Percentiles rank a stretch among this genome's conserved stretches.
phyloP scores from a whole-genome alignment of 2,329 filamentous ascomycete genomes.

The Aspergillus sp. region DNA sequence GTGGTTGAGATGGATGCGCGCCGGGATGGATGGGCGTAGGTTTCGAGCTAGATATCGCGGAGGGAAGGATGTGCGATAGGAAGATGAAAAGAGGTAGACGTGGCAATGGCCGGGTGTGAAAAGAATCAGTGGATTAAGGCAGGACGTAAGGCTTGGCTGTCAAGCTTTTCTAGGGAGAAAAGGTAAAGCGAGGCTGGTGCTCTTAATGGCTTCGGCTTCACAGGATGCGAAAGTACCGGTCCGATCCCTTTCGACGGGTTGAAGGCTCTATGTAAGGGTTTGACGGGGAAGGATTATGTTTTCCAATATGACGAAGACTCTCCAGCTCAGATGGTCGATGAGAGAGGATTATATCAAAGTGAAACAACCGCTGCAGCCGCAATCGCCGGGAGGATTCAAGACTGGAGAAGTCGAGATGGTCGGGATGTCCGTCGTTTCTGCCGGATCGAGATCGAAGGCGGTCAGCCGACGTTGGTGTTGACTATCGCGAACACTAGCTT shows the following conservation, averaged over 20 bases:
- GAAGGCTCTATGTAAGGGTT: not conserved
- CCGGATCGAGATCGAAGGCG: conserved; percentile 28
- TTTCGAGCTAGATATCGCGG: not conserved
- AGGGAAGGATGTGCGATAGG: not conserved
- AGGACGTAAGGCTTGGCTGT: not conserved
- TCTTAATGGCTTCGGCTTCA: not conserved
- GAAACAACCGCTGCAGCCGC: not conserved
- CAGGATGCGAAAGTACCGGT: not conserved
- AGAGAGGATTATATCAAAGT: not conserved
- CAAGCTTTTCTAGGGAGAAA: not conserved
- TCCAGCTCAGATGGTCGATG: not conserved
- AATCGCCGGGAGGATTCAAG: not conserved
- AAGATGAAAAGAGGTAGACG: not conserved
- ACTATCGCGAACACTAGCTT: not conserved
- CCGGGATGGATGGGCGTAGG: not conserved
- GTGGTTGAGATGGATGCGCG: not conserved
- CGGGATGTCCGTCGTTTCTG: conserved; percentile 23
- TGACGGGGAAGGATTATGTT: not conserved
- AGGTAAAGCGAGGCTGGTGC: not conserved
- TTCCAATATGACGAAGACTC: not conserved
- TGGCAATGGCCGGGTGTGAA: not conserved
- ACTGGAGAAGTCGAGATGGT: not conserved
- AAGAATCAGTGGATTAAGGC: not conserved
- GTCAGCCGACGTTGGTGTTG: conserved; percentile 13
- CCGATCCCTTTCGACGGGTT: not conserved